These are phyloP conservation scores for Saccharomyces hybrid DNA, from an alignment of 1,139 yeast species.

Conservation along the genomic window DNA sequence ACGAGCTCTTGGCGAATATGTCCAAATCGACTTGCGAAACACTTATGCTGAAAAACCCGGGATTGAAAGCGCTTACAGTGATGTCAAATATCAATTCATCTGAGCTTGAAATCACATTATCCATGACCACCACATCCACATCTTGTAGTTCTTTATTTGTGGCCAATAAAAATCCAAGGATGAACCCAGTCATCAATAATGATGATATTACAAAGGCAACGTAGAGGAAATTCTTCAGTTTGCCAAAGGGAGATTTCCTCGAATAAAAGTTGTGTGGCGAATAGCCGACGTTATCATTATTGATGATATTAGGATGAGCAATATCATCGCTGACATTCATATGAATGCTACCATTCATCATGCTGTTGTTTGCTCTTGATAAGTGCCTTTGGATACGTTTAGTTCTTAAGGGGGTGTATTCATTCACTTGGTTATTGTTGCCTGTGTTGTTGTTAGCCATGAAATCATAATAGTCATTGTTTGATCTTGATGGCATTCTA, in stretches of 20 bases:
- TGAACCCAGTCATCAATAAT: slow-evolving; percentile 60
- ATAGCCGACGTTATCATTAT: slow-evolving; percentile 34
- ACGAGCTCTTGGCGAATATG: slow-evolving; percentile 76
- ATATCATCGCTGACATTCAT: slow-evolving; percentile 8
- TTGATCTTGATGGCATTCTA: neutral
- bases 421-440: slow-evolving; percentile 7
- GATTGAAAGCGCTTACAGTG: slow-evolving; percentile 73
- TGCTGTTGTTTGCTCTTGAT: slow-evolving; percentile 6
- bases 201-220: slow-evolving; percentile 47
- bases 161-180: slow-evolving; percentile 78
- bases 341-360: slow-evolving; percentile 8
- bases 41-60: slow-evolving; percentile 69
- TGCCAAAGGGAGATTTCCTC: slow-evolving; percentile 30
- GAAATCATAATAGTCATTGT: slow-evolving; percentile 2
- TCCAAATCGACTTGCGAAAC: slow-evolving; percentile 69
- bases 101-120: slow-evolving; percentile 69
- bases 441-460: slow-evolving; percentile 3
- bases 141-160: slow-evolving; percentile 76
- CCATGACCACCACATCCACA: slow-evolving; percentile 52
- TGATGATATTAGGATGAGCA: neutral
- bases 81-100: slow-evolving; percentile 82
- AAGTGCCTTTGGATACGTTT: neutral
- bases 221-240: slow-evolving; percentile 45
- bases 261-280: slow-evolving; percentile 52
- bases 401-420: slow-evolving; percentile 13